These are phyloP conservation scores for Coemansia sp. DNA, from an alignment of 192 early-diverging fungal genomes.

Conservation along the genomic window DNA sequence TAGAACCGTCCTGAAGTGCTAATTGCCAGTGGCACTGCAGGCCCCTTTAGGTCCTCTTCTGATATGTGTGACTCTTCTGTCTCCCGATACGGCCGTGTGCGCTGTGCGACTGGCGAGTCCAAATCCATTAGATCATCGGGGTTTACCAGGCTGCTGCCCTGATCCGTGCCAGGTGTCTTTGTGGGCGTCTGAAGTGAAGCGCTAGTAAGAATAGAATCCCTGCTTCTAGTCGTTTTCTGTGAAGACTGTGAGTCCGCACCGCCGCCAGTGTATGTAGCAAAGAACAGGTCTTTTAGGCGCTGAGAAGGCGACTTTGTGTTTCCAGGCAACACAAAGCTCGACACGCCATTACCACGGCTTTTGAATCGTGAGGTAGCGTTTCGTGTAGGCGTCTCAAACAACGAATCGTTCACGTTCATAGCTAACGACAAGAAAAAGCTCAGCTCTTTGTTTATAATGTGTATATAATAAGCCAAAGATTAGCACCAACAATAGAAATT, in stretches of 20 bases:
- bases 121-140: conserved; percentile 38
- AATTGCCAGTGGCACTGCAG: conserved; percentile 45
- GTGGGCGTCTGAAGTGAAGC: conserved; percentile 36
- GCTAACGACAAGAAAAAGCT: neutral
- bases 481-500: neutral
- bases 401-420: conserved; percentile 19
- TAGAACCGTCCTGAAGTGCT: conserved; percentile 40
- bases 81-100: neutral
- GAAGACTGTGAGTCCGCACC: conserved; percentile 10
- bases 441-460: neutral
- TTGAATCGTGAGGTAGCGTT: conserved; percentile 24
- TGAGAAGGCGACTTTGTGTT: conserved; percentile 42
- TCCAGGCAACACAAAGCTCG: conserved; percentile 1
- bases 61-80: conserved; percentile 15
- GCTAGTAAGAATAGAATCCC: conserved; percentile 13
- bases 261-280: conserved; percentile 48
- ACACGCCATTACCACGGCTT: conserved; percentile 10
- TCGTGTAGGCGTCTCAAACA: conserved; percentile 40
- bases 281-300: conserved; percentile 50
- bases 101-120: conserved; percentile 19
- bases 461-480: neutral
- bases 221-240: conserved; percentile 1
- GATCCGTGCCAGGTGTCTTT: conserved; percentile 10
- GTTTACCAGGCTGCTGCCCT: neutral
- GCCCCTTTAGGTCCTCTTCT: conserved; percentile 24